Evolutionary conservation across 768 basidiomycete genomes (phyloP), one percentile per base, ranked within the genome.

Genomic region (Tulasnella sp.): DNA sequence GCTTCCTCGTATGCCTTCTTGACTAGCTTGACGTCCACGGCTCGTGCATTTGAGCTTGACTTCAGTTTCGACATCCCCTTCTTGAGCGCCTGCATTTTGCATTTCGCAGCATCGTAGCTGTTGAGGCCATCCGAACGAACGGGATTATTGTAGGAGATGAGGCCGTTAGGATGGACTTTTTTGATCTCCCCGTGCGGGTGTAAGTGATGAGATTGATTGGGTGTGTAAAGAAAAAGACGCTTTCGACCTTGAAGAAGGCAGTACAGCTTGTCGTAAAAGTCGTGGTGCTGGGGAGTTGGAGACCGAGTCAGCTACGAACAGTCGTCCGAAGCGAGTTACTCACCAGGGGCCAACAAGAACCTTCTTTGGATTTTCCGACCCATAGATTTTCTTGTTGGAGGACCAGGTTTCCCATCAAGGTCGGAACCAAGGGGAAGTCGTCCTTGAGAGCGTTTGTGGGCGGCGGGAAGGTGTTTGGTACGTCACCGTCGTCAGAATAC

Each of bases 161-260:
- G 29, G 7, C 71, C 71, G 45, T 72, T 72, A 22, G 40, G 71
- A 29, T 72, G 71, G 6, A 72, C 71, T 29, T 25, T 72, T 36
- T 72, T 42, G 2, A 72, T 34, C n/a, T 72, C 34, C 8, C 71
- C 71, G 71, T 72, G 71, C 12, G 71, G 71, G 8, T 72, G 45
- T n/a, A 72, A 29, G 71, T 72, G 36, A 11, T 34, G 36, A 9
- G 40, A 31, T 15, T 31, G 39, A 17, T 29, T 40, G 4, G 71
- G 71, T n/a, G 71, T 38, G 31, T 72, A 72, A 11, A 72, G 45
- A 22, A 72, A 25, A 29, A 72, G 45, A 29, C 71, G 71, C 22
- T 72, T 72, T 9, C 45, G 71, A n/a, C 71, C 71, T 72, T 72
- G 71, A 12, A 72, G 71, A 19, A 72, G 71, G 45, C 71, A 72